phyloP scores from a whole-genome alignment of 1,139 yeast species.

The Torulaspora globosa region DNA sequence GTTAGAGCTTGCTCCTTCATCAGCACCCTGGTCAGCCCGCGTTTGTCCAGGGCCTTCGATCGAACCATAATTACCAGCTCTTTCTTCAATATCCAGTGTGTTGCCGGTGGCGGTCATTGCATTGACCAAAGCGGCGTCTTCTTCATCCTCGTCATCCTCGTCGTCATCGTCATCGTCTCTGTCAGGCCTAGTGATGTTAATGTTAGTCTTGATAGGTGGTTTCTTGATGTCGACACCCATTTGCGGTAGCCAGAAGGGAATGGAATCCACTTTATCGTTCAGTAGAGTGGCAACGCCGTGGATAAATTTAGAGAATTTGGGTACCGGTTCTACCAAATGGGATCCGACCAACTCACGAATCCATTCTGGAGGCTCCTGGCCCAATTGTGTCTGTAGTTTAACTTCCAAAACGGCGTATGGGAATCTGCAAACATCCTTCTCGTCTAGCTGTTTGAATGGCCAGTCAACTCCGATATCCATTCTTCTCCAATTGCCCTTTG shows the following conservation, averaged over 20 bases:
- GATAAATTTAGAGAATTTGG: slow-evolving; percentile 92
- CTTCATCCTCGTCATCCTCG: slow-evolving; percentile 42
- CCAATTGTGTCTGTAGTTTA: slow-evolving; percentile 92
- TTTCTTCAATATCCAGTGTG: slow-evolving; percentile 48
- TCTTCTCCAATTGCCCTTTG: slow-evolving; percentile 93
- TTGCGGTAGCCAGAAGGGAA: slow-evolving; percentile 98
- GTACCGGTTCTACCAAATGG: slow-evolving; percentile 95
- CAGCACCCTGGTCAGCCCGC: background rate
- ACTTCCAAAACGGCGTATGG: slow-evolving; percentile 98
- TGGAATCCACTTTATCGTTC: slow-evolving; percentile 73
- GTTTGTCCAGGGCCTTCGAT: slow-evolving; percentile 14
- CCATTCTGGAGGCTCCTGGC: slow-evolving; percentile 99
- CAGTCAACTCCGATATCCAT: slow-evolving; percentile 97
- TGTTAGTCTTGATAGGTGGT: slow-evolving; percentile 59
- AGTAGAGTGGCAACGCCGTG: slow-evolving; percentile 90
- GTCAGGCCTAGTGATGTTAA: slow-evolving; percentile 35
- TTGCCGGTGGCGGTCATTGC: slow-evolving; percentile 37
- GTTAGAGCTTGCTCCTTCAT: slow-evolving; percentile 32
- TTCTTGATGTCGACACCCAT: slow-evolving; percentile 94
- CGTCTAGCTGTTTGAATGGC: slow-evolving; percentile 84
- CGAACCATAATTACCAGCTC: slow-evolving; percentile 44
- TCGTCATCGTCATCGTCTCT: slow-evolving; percentile 38
- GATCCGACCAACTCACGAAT: slow-evolving; percentile 86
- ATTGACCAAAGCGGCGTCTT: slow-evolving; percentile 36
- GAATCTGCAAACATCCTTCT: slow-evolving; percentile 81